Percentiles rank a stretch among this genome's conserved stretches.
phyloP scores from a whole-genome alignment of 2,329 filamentous ascomycete genomes.

The Monosporascus ibericus region DNA sequence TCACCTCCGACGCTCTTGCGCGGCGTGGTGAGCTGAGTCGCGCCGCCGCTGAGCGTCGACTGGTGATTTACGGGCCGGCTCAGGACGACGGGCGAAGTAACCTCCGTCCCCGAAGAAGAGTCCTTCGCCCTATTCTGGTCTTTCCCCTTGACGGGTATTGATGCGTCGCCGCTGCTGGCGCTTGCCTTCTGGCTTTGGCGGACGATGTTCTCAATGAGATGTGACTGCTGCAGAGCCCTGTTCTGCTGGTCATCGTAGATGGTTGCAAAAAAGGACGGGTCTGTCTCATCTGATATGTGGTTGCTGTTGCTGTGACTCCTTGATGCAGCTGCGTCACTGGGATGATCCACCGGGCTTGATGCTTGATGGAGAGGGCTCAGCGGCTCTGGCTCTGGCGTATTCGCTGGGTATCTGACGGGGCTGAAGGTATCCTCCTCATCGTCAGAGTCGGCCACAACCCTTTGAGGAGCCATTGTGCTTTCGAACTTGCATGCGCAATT shows the following conservation, averaged over 20 bases:
- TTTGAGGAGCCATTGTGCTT: conserved; percentile 19
- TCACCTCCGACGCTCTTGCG: conserved; percentile 18
- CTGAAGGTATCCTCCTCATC: conserved; percentile 21
- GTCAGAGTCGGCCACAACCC: conserved; percentile 28
- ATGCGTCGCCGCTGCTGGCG: conserved; percentile 22
- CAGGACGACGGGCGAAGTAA: conserved; percentile 19
- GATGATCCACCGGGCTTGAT: conserved; percentile 6
- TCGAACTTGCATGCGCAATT: conserved; percentile 2
- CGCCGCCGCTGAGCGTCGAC: conserved; percentile 14
- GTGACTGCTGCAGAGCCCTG: conserved; percentile 20
- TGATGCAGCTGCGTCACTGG: background rate
- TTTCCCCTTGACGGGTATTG: conserved; percentile 17
- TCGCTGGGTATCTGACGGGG: conserved; percentile 7
- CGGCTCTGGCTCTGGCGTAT: conserved; percentile 22
- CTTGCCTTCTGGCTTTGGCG: conserved; percentile 26
- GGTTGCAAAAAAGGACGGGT: conserved; percentile 22
- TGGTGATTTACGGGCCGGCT: conserved; percentile 10
- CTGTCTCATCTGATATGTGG: conserved; percentile 17
- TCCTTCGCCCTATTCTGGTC: conserved; percentile 9
- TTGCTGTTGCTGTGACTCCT: conserved; percentile 6
- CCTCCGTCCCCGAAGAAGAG: conserved; percentile 21
- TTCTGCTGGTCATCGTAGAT: conserved; percentile 20
- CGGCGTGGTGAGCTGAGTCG: conserved; percentile 21
- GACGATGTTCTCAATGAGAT: conserved; percentile 26
- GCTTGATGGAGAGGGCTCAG: conserved; percentile 19